These are phyloP conservation scores for Trapa incisa DNA, from an alignment of 345 rosid genomes.

Conservation along the genomic window DNA sequence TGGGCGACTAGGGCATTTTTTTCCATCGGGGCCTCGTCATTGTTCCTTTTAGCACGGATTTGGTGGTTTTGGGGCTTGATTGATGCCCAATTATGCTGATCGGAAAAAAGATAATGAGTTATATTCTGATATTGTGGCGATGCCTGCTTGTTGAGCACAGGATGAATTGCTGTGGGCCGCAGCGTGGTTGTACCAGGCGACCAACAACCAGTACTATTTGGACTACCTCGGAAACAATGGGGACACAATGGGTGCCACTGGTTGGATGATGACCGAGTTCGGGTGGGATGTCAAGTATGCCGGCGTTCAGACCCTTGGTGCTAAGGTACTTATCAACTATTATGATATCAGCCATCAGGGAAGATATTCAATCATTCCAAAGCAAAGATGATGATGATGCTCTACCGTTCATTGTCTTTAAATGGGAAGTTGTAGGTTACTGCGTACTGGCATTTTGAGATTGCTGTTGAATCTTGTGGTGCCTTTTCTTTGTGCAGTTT, in stretches of 20 bases:
- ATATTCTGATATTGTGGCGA: too few relatives aligned
- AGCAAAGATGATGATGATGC: too few relatives aligned
- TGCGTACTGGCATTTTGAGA: too few relatives aligned
- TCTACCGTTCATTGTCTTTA: too few relatives aligned
- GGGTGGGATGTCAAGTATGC: constrained; percentile 98
- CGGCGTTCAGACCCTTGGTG: constrained; percentile 85
- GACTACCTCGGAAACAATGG: constrained; percentile 77
- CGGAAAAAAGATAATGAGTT: too few relatives aligned
- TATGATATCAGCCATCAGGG: neutral
- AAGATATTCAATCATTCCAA: neutral
- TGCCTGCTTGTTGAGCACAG: constrained; percentile 19
- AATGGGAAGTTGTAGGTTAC: too few relatives aligned
- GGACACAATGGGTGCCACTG: constrained; percentile 80
- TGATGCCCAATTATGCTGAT: too few relatives aligned
- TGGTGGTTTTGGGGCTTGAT: too few relatives aligned
- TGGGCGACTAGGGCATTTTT: too few relatives aligned
- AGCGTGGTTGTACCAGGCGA: constrained; percentile 90
- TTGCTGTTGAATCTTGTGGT: neutral
- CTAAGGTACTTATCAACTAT: constrained; percentile 41
- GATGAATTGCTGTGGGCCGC: constrained; percentile 97
- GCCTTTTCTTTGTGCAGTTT: constrained; percentile 29
- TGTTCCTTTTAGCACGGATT: too few relatives aligned
- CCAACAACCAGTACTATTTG: constrained; percentile 57
- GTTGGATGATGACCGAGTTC: constrained; percentile 90
- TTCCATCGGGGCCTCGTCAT: too few relatives aligned